Percentiles rank a stretch among this genome's conserved stretches.
phyloP scores from a whole-genome alignment of 192 early-diverging fungal genomes.

The Dimargaris cristalligena region DNA sequence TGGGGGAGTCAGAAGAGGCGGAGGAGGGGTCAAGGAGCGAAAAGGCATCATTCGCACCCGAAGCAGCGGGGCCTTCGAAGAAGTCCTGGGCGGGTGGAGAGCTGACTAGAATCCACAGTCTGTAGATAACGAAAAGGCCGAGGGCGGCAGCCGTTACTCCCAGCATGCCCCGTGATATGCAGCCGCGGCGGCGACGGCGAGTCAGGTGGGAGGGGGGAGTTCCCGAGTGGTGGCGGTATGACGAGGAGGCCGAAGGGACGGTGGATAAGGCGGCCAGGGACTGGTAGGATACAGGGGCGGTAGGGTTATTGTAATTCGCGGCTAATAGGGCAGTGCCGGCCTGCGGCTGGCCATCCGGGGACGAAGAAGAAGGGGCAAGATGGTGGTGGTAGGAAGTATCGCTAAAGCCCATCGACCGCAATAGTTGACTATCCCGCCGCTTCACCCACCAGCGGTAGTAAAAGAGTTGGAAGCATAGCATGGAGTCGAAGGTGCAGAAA shows the following conservation, averaged over 20 bases:
- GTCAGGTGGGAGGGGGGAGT: not conserved
- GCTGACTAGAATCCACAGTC: not conserved
- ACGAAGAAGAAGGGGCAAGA: too few species aligned
- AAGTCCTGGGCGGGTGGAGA: not conserved
- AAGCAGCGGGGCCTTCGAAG: too few species aligned
- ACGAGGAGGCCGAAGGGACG: too few species aligned
- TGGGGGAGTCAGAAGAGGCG: too few species aligned
- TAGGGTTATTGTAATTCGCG: too few species aligned
- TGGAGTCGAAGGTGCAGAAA: conserved; percentile 24
- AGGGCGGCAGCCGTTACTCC: not conserved
- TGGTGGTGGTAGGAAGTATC: too few species aligned
- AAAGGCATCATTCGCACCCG: not conserved
- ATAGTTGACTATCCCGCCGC: not conserved
- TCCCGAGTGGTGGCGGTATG: not conserved
- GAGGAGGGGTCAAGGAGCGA: not conserved
- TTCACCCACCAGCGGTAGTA: conserved; percentile 12
- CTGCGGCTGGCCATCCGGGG: not conserved
- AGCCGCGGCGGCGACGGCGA: too few species aligned
- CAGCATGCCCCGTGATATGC: not conserved
- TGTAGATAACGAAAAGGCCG: too few species aligned
- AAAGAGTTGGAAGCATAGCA: conserved; percentile 22
- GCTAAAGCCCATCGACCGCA: not conserved
- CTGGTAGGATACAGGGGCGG: not conserved
- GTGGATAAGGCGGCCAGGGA: not conserved
- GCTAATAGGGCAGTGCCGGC: too few species aligned